Evolutionary conservation across 257 asterid genomes (phyloP).

Genomic region (Scutellaria galericulata): DNA sequence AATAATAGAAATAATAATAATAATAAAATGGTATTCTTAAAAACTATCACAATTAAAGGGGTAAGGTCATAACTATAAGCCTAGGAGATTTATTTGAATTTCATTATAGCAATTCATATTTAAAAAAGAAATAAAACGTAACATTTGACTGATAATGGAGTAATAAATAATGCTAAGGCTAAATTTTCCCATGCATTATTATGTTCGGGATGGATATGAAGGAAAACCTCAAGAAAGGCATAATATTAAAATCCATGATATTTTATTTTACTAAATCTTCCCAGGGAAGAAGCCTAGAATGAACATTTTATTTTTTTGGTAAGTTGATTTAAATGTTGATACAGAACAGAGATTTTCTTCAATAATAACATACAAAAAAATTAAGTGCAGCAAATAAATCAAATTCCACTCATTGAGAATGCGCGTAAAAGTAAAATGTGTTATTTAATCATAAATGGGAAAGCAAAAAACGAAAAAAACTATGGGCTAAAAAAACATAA

Average conservation of each 20-base stretch:
- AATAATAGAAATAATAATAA: too few species aligned
- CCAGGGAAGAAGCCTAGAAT: constrained; percentile 29
- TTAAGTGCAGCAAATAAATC: not conserved
- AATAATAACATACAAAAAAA: constrained; percentile 30
- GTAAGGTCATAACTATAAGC: too few species aligned
- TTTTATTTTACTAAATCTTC: constrained; percentile 24
- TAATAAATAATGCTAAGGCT: not conserved
- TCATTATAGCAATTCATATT: too few species aligned
- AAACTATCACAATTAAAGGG: too few species aligned
- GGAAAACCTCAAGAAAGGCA: constrained; percentile 33
- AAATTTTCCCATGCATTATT: not conserved
- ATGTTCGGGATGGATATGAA: constrained; percentile 22
- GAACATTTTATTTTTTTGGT: constrained; percentile 22
- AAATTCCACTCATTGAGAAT: too few species aligned
- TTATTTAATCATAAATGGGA: too few species aligned
- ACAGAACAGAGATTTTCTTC: constrained; percentile 32
- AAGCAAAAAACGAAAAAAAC: too few species aligned
- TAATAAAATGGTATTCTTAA: too few species aligned
- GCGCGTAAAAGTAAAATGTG: too few species aligned
- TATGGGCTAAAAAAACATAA: not conserved
- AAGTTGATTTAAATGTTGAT: constrained; percentile 41
- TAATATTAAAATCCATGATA: constrained; percentile 26
- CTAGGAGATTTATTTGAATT: too few species aligned
- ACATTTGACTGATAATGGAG: not conserved
- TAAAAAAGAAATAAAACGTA: not conserved